Evolutionary conservation across 2,329 filamentous ascomycete genomes (phyloP), one percentile per base, ranked within the genome.

Genomic region (Colletotrichum orchidophilum): DNA sequence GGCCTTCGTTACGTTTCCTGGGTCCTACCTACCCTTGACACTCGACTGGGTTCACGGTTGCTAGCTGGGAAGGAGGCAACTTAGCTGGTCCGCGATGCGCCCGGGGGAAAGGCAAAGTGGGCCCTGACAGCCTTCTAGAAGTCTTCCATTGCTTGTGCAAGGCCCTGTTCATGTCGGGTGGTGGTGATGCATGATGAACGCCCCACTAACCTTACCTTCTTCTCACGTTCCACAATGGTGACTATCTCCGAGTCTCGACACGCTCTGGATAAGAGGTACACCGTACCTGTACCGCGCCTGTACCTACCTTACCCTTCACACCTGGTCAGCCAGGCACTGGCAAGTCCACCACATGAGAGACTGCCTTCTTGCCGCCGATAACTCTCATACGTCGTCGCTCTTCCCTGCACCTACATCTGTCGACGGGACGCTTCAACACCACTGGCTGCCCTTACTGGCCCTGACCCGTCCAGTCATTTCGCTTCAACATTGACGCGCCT

Each of bases 61-160:
- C n/a, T 46, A 13, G 57, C n/a, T 46, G 13, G 31, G 63, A 60
- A 66, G 58, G 65, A 52, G 59, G 58, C 35, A 50, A 26, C 21
- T 59, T 67, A 35, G 58, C 58, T 63, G 39, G 66, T 46, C 39
- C 18, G 39, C 39, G 18, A 46, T 13, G 13, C 53, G 33, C 49
- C n/a, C 27, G 13, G 52, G 35, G 53, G 9, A 26, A 11, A 21
- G 39, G 27, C 26, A 24, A 18, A 21, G 53, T 57, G 58, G 49
- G 31, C 9, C 11, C 9, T 12, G 13, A 15, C 5, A 42, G 27
- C 64, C 64, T 71, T 69, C 69, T 69, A 63, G 69, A 71, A 71
- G 54, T 58, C 33, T 71, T 71, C 69, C 12, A 63, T 63, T 64
- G 65, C 69, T 69, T 55, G 59, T 42, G 33, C 29, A 31, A 26